phyloP scores from a whole-genome alignment of 192 early-diverging fungal species.

The Backusella tuberculispora region DNA sequence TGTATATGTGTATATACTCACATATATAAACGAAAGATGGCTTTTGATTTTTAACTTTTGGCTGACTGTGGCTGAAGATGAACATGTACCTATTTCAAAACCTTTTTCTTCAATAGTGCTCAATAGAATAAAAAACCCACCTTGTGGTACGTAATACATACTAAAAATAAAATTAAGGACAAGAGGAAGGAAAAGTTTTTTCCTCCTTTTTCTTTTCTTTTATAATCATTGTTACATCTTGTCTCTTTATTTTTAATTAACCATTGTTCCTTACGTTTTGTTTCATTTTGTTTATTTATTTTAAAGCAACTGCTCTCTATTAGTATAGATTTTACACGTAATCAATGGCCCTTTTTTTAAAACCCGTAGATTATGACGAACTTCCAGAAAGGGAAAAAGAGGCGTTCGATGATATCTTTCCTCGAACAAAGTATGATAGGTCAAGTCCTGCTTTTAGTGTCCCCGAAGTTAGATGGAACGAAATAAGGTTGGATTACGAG shows the following conservation, averaged over 20 bases:
- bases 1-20: no score
- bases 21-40: no score
- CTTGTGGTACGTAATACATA: not conserved
- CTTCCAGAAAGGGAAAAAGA: slow-evolving; percentile 4
- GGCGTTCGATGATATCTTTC: slow-evolving; percentile 6
- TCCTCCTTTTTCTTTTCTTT: not conserved
- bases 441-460: not conserved
- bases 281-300: no score
- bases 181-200: not conserved
- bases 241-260: not conserved
- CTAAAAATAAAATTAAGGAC: slow-evolving; percentile 7
- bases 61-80: slow-evolving; percentile 13
- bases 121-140: not conserved
- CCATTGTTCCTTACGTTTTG: not conserved
- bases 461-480: not conserved
- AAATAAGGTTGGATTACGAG: not conserved
- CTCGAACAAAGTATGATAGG: not conserved
- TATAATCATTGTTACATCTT: not conserved
- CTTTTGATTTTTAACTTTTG: not conserved
- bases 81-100: not conserved
- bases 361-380: not conserved
- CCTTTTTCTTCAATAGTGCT: not conserved
- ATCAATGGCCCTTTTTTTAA: slow-evolving; percentile 5
- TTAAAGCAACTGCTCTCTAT: not conserved
- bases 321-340: not conserved